A percentile compares a stretch with the other conserved stretches of the same genome.
Evolutionary conservation across 2,329 filamentous ascomycete species (phyloP).

Genomic region (Penicillium sp.): DNA sequence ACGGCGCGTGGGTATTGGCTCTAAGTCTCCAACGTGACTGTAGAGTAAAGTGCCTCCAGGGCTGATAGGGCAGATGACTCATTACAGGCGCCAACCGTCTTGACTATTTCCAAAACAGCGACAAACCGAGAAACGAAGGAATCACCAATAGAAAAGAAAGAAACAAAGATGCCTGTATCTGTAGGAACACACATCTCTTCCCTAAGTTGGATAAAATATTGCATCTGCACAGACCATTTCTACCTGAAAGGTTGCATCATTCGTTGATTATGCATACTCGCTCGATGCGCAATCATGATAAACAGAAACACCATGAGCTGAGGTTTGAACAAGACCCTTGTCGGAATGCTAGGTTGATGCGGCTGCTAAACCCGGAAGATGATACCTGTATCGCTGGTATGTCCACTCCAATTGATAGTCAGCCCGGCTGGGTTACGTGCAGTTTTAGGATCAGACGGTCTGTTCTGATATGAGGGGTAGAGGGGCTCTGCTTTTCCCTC

Average conservation of each 20-base stretch:
- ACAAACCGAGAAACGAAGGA: no score
- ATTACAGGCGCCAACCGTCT: background rate
- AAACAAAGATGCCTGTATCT: no score
- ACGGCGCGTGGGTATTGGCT: conserved; percentile 5
- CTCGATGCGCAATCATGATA: background rate
- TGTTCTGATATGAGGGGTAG: conserved; percentile 3
- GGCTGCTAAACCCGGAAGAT: conserved; percentile 1
- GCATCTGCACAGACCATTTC: background rate
- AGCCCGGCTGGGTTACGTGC: conserved; percentile 3
- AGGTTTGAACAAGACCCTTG: conserved; percentile 6
- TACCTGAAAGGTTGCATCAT: background rate
- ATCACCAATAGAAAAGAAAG: no score
- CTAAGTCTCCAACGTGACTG: background rate
- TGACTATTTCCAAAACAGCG: no score
- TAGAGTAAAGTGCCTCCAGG: background rate
- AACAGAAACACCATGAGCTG: background rate
- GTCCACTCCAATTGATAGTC: background rate
- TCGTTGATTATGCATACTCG: background rate
- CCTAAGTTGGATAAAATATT: background rate
- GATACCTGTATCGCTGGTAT: background rate
- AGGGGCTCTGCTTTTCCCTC: background rate
- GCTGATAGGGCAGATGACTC: background rate
- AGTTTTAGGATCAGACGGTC: conserved; percentile 1
- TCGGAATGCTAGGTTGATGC: background rate
- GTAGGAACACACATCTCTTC: no score